A percentile compares a stretch with the other conserved stretches of the same genome.
Conservation (phyloP, 2,329 filamentous ascomycete species). For the Coniella vitis region DNA sequence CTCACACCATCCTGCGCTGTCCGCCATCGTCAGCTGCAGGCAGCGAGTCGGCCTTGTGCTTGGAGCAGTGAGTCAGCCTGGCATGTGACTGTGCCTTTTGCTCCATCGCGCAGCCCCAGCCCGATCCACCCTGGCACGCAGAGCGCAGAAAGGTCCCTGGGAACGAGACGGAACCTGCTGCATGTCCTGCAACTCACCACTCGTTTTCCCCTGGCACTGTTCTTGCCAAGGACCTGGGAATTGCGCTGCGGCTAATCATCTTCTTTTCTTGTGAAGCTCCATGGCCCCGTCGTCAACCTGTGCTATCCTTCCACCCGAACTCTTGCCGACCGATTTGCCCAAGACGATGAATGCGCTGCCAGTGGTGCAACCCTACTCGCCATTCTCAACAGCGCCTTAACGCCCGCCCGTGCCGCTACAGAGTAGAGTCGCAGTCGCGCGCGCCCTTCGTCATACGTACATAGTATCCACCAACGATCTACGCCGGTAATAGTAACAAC, state of each 20-base stretch:
- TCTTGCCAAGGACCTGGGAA: too few relatives aligned
- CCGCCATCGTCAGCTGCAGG: neutral
- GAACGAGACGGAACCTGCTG: too few relatives aligned
- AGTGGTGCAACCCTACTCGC: neutral
- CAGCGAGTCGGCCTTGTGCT: neutral
- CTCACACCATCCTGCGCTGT: neutral
- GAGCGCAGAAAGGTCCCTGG: too few relatives aligned
- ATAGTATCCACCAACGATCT: slow-evolving; percentile 7
- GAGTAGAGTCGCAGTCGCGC: slow-evolving; percentile 8
- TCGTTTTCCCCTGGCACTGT: too few relatives aligned
- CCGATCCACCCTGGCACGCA: neutral
- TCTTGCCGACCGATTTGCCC: neutral
- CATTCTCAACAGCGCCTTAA: slow-evolving; percentile 1
- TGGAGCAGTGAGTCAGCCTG: slow-evolving; percentile 3
- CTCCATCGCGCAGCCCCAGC: neutral
- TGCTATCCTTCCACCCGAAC: neutral
- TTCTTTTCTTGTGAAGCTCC: too few relatives aligned
- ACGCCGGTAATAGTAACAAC: neutral
- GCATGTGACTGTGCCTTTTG: slow-evolving; percentile 5
- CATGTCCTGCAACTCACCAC: too few relatives aligned
- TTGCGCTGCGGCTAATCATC: too few relatives aligned
- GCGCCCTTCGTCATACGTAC: slow-evolving; percentile 8
- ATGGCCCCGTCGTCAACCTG: neutral
- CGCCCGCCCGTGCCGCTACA: slow-evolving; percentile 4
- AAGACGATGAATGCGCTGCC: neutral